Percentiles rank a stretch among this genome's conserved stretches.
These are phyloP conservation scores for Stentor coeruleus DNA, from an alignment of 73 alveolate species.

Conservation along the genomic window DNA sequence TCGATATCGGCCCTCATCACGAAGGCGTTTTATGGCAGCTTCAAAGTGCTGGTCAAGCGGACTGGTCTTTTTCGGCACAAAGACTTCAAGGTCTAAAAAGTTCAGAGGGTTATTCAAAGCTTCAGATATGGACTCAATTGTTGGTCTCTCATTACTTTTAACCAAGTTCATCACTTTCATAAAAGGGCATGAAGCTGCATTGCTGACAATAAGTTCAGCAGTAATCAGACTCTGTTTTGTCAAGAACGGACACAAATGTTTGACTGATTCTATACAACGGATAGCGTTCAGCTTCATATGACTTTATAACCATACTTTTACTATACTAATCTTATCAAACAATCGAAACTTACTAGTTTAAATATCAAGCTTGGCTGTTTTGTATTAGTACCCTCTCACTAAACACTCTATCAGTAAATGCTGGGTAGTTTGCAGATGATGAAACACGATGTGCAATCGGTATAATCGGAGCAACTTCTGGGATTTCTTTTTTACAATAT, in stretches of 20 bases:
- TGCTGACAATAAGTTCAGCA: neutral
- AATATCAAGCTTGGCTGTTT: too few species aligned
- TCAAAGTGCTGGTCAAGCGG: slow-evolving; percentile 32
- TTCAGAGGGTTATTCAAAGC: neutral
- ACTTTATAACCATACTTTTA: too few species aligned
- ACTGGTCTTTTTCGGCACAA: neutral
- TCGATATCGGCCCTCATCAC: slow-evolving; percentile 72
- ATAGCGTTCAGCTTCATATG: slow-evolving; percentile 2
- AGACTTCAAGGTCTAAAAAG: slow-evolving; percentile 24
- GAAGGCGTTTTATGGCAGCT: slow-evolving; percentile 41
- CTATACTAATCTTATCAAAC: too few species aligned
- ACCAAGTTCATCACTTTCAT: slow-evolving; percentile 25
- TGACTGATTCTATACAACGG: slow-evolving; percentile 20
- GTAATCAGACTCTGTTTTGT: neutral
- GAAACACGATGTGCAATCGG: too few species aligned
- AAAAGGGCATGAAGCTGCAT: slow-evolving; percentile 16
- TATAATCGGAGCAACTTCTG: too few species aligned
- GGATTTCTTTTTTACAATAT: too few species aligned
- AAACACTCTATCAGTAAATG: too few species aligned
- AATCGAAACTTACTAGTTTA: too few species aligned
- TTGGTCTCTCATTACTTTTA: neutral
- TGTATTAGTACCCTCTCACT: too few species aligned
- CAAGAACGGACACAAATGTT: slow-evolving; percentile 26
- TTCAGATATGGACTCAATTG: slow-evolving; percentile 21
- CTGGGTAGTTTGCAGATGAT: too few species aligned